Evolutionary conservation across 139 green algal genomes (phyloP).

Genomic region (Chlamydomonas sphaeroides): DNA sequence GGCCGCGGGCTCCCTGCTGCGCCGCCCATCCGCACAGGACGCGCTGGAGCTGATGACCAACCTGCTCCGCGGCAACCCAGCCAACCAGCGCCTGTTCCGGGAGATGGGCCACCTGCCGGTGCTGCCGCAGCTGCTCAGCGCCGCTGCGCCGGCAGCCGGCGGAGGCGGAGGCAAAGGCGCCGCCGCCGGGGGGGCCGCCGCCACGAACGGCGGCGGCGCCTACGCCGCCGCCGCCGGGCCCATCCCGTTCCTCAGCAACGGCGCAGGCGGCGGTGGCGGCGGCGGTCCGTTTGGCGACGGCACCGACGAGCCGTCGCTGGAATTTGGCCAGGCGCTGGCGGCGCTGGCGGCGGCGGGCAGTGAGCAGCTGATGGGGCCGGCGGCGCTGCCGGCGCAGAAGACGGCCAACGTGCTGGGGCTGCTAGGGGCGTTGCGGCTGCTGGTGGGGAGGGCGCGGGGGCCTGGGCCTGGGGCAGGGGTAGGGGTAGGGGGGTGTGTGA

Average conservation of each 20-base stretch:
- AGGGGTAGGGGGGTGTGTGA: too few species aligned
- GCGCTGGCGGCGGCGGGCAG: slow-evolving; percentile 29
- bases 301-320: slow-evolving; percentile 3
- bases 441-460: slow-evolving; percentile 63
- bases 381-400: slow-evolving; percentile 54
- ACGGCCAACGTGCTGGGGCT: slow-evolving; percentile 72
- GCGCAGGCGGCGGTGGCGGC: background rate
- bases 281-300: background rate
- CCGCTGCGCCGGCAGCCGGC: slow-evolving; percentile 15
- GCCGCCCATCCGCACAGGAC: slow-evolving; percentile 73
- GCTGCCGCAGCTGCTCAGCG: slow-evolving; percentile 55
- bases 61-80: slow-evolving; percentile 78
- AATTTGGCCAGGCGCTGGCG: slow-evolving; percentile 33
- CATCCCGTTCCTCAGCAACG: slow-evolving; percentile 2
- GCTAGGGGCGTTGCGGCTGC: slow-evolving; percentile 69
- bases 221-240: background rate
- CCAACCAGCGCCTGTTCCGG: slow-evolving; percentile 88
- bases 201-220: slow-evolving; percentile 10
- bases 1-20: too few species aligned
- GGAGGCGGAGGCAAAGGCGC: too few species aligned
- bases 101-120: slow-evolving; percentile 66
- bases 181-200: background rate
- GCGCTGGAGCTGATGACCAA: slow-evolving; percentile 90
- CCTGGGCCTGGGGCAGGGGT: too few species aligned
- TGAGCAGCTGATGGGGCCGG: slow-evolving; percentile 14